Conservation (phyloP, 805 yeast species). For the Limtongozyma cylindracea region DNA sequence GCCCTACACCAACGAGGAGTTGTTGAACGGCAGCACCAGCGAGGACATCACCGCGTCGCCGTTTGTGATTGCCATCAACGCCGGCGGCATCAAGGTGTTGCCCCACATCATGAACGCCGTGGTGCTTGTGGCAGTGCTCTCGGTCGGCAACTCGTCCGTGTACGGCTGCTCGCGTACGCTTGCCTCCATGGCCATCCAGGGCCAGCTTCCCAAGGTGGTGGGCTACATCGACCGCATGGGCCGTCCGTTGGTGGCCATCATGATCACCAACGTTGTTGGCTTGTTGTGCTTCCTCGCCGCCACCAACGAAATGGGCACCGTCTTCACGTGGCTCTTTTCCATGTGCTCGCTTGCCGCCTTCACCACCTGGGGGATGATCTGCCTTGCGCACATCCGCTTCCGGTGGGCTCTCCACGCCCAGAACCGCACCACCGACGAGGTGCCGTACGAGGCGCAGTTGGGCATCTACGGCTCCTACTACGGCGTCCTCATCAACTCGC, state of each 20-base stretch:
- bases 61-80: slow-evolving; percentile 43
- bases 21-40: slow-evolving; percentile 21
- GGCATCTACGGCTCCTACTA: slow-evolving; percentile 28
- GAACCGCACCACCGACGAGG: slow-evolving; percentile 11
- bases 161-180: slow-evolving; percentile 17
- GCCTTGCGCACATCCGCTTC: slow-evolving; percentile 6
- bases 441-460: slow-evolving; percentile 23
- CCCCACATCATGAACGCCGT: slow-evolving; percentile 59
- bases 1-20: slow-evolving; percentile 22
- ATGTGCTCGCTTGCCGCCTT: slow-evolving; percentile 6
- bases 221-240: slow-evolving; percentile 42
- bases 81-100: slow-evolving; percentile 34
- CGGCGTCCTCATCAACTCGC: slow-evolving; percentile 19
- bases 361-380: slow-evolving; percentile 8
- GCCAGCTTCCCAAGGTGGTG: slow-evolving; percentile 30
- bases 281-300: slow-evolving; percentile 35
- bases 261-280: slow-evolving; percentile 25
- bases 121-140: slow-evolving; percentile 6
- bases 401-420: slow-evolving; percentile 5
- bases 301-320: slow-evolving; percentile 4
- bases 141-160: too few species aligned
- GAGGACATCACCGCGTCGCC: slow-evolving; percentile 21
- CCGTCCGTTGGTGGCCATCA: slow-evolving; percentile 35
- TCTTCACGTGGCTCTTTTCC: slow-evolving; percentile 7
- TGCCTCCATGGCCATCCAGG: slow-evolving; percentile 35